A percentile compares a stretch with the other conserved stretches of the same genome.
phyloP scores from a whole-genome alignment of 768 basidiomycete species.

The Rhodotorula graminis region DNA sequence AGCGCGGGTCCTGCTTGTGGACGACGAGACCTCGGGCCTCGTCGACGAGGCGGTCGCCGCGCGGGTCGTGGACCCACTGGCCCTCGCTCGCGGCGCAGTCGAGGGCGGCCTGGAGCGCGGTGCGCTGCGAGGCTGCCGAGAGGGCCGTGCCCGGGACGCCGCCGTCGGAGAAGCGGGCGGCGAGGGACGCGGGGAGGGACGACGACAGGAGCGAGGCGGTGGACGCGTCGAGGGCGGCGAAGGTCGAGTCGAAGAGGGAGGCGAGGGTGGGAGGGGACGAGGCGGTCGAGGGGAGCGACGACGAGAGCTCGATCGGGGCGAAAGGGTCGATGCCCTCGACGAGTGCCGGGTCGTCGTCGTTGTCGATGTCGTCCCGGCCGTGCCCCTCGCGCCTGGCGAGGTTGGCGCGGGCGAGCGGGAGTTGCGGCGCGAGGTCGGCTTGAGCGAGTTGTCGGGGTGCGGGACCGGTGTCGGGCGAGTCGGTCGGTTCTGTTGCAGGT shows the following conservation, averaged over 20 bases:
- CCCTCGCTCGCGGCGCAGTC: constrained; percentile 35
- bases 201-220: background rate
- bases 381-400: no score
- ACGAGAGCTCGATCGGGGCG: background rate
- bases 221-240: constrained; percentile 2
- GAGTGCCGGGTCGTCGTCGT: no score
- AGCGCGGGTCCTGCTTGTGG: constrained; percentile 40
- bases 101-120: constrained; percentile 37
- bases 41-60: constrained; percentile 4
- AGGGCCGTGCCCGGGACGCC: constrained; percentile 41
- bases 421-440: no score
- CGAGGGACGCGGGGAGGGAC: background rate
- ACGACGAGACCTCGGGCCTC: constrained; percentile 25
- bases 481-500: background rate
- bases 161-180: background rate
- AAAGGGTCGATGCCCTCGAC: no score
- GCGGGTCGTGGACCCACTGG: constrained; percentile 38
- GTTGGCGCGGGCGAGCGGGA: no score
- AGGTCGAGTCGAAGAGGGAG: background rate
- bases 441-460: no score
- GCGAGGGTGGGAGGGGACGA: background rate
- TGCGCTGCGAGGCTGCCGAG: constrained; percentile 7
- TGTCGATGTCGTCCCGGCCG: no score
- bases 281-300: background rate
- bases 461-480: no score